Conservation (phyloP, 108 stramenopile genomes). For the Fragilaria crotonensis region DNA sequence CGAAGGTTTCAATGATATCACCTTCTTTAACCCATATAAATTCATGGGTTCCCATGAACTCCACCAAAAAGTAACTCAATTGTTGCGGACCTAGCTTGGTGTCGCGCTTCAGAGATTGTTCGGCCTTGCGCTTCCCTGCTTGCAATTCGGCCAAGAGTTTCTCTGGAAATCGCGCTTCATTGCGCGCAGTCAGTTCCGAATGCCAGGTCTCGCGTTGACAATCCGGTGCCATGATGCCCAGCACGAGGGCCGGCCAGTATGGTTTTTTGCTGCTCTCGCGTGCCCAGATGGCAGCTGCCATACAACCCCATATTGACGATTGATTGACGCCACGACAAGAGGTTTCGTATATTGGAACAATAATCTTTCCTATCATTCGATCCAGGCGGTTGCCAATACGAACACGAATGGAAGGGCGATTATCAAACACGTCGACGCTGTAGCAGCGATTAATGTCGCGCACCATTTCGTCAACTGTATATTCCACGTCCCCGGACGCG, state of each 20-base stretch:
- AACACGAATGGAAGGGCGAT: conserved; percentile 40
- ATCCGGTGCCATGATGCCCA: conserved; percentile 80
- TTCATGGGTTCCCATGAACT: conserved; percentile 85
- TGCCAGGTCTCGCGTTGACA: conserved; percentile 86
- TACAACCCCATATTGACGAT: conserved; percentile 85
- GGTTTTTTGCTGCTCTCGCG: conserved; percentile 85
- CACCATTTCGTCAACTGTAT: conserved; percentile 58
- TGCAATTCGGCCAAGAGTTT: conserved; percentile 57
- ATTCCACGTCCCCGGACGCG: conserved; percentile 29
- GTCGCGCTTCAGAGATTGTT: conserved; percentile 52
- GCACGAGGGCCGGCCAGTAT: conserved; percentile 83
- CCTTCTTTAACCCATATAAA: conserved; percentile 84
- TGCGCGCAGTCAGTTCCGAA: conserved; percentile 56
- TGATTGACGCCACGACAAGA: conserved; percentile 79
- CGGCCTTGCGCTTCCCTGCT: conserved; percentile 65
- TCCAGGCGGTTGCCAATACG: conserved; percentile 53
- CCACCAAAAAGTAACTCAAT: conserved; percentile 81
- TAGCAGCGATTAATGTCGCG: conserved; percentile 56
- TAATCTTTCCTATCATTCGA: conserved; percentile 63
- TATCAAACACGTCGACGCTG: conserved; percentile 46
- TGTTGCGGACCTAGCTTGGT: conserved; percentile 26
- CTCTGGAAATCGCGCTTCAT: conserved; percentile 77
- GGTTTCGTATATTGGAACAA: conserved; percentile 69
- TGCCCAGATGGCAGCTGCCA: conserved; percentile 87
- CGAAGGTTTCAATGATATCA: conserved; percentile 79